Base-by-base conservation (phyloP, 2,329 filamentous ascomycete genomes). In the Didymellaceae sp. region DNA sequence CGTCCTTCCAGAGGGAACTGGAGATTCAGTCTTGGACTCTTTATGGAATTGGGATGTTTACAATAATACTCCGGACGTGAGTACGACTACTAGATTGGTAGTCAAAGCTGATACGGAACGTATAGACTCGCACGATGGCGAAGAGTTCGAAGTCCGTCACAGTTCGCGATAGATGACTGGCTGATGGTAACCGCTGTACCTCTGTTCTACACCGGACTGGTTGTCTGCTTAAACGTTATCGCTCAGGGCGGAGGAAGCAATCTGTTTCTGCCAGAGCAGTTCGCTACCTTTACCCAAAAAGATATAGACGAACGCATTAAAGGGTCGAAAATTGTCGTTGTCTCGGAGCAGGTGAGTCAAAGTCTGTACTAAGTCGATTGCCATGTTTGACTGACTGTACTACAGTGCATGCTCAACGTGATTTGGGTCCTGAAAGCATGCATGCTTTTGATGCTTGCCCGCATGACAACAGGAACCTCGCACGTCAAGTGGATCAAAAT, bases 371-470 rank as follows among this genome's bases (percentile, higher is more conserved):
- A n/a, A n/a, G n/a, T n/a, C n/a, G n/a, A n/a, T n/a, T n/a, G n/a
- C n/a, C n/a, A n/a, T n/a, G n/a, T n/a, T n/a, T 51, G 37, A 33
- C 54, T 63, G 21, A 65, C 39, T 1, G 18, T 17, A 77, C 86
- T 68, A 79, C 81, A 61, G 86, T 88, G 73, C 74, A 87, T 88
- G 73, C 74, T 86, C 14, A 74, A 84, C 43, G 78, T 80, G 8
- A 81, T 82, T 22, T 86, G 81, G 79, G 68, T 74, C 0, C 75
- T 84, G 56, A 86, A 86, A 64, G 68, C 74, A 7, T 85, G 82
- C 59, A 73, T 86, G 55, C 63, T 86, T 25, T 69, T 84, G 54
- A 78, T 85, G 75, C 85, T 83, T 57, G 73, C 77, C 56, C 80
- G 82, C 34, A 71, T 85, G 52, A 82, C 81, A 0, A 74, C 75